These are phyloP conservation scores for Boechera divaricarpa DNA, from an alignment of 345 rosid species.

Conservation along the genomic window DNA sequence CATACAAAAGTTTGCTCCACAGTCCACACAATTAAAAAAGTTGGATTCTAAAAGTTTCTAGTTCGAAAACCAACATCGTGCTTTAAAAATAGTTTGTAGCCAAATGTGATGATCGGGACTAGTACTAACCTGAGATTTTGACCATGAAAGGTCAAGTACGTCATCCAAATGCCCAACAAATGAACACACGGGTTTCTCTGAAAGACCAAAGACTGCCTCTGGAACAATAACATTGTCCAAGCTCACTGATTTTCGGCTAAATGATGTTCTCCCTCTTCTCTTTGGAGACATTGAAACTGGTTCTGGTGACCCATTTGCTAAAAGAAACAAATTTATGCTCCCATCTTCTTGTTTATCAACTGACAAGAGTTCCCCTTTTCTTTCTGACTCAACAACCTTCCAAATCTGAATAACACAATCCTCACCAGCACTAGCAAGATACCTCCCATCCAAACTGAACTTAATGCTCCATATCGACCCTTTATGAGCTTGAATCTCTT, in stretches of 20 bases:
- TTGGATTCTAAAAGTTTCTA: background rate
- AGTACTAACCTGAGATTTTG: slow-evolving; percentile 81
- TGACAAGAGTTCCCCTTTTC: slow-evolving; percentile 76
- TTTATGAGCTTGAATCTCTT: slow-evolving; percentile 88
- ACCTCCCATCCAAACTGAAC: slow-evolving; percentile 89
- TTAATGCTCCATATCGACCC: slow-evolving; percentile 93
- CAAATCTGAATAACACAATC: slow-evolving; percentile 84
- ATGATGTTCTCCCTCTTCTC: slow-evolving; percentile 77
- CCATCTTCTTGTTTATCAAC: slow-evolving; percentile 78
- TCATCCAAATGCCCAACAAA: slow-evolving; percentile 78
- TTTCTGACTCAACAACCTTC: slow-evolving; percentile 76
- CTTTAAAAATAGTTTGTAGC: background rate
- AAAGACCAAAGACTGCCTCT: slow-evolving; percentile 74
- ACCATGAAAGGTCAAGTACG: slow-evolving; percentile 97
- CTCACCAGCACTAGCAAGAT: slow-evolving; percentile 96
- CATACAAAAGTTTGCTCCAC: background rate
- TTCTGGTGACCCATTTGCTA: slow-evolving; percentile 86
- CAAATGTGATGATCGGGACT: slow-evolving; percentile 3
- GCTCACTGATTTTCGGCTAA: slow-evolving; percentile 80
- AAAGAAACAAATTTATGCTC: slow-evolving; percentile 56
- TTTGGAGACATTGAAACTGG: slow-evolving; percentile 61
- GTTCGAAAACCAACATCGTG: background rate
- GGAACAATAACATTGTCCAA: slow-evolving; percentile 74
- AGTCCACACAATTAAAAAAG: background rate
- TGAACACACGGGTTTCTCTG: slow-evolving; percentile 84